Percentiles rank a stretch among this genome's conserved stretches.
Conservation (phyloP, 2,329 filamentous ascomycete genomes). For the Aspergillus costaricaensis region DNA sequence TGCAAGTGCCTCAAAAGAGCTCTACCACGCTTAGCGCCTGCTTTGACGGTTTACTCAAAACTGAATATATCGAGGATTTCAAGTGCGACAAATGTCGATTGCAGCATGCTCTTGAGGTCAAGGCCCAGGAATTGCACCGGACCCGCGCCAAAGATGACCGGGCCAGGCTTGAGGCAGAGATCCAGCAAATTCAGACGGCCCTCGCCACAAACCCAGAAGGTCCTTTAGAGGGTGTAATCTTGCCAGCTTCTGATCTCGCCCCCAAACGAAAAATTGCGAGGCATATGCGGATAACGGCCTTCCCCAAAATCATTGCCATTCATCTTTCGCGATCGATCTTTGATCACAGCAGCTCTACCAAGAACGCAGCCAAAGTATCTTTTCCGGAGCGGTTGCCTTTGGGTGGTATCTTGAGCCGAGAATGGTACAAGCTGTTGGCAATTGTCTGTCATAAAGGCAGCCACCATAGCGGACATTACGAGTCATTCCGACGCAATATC, state of each 20-base stretch:
- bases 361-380: constrained; percentile 90
- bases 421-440: constrained; percentile 79
- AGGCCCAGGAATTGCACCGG: constrained; percentile 61
- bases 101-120: constrained; percentile 70
- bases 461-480: constrained; percentile 95
- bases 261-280: constrained; percentile 84
- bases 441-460: constrained; percentile 94
- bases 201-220: constrained; percentile 81
- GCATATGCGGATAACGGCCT: constrained; percentile 81
- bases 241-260: constrained; percentile 73
- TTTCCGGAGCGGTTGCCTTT: constrained; percentile 87
- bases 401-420: constrained; percentile 74
- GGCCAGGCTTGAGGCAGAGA: constrained; percentile 57
- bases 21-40: constrained; percentile 82
- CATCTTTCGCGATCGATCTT: constrained; percentile 94
- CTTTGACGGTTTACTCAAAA: constrained; percentile 92
- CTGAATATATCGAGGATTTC: constrained; percentile 95
- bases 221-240: constrained; percentile 67
- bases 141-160: constrained; percentile 57
- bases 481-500: constrained; percentile 88
- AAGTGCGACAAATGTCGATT: constrained; percentile 91
- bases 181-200: constrained; percentile 67
- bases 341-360: constrained; percentile 75
- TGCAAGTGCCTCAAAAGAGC: constrained; percentile 82
- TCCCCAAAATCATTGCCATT: constrained; percentile 86